Evolutionary conservation across 495 filamentous ascomycete species (phyloP).

Genomic region (Paragyromitra xinjiangensis): DNA sequence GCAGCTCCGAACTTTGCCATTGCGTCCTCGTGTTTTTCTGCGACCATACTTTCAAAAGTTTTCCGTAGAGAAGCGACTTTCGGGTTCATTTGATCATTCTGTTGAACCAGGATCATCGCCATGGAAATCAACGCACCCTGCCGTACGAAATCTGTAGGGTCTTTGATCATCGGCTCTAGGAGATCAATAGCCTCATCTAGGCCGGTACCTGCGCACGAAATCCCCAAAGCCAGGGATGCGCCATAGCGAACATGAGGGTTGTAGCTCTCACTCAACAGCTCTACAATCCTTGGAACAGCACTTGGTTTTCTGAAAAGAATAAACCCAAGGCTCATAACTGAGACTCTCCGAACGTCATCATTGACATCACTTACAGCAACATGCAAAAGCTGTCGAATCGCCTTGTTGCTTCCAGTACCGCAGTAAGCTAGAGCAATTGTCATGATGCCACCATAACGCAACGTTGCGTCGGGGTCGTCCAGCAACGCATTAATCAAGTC

Average conservation of each 20-base stretch:
- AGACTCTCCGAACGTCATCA: constrained; percentile 93
- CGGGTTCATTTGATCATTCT: constrained; percentile 95
- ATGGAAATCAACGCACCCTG: constrained; percentile 95
- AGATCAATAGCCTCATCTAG: constrained; percentile 96
- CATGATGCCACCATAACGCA: constrained; percentile 98
- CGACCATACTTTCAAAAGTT: constrained; percentile 86
- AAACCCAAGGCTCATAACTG: constrained; percentile 98
- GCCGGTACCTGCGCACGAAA: constrained; percentile 96
- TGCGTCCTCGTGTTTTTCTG: constrained; percentile 96
- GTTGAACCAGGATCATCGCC: constrained; percentile 97
- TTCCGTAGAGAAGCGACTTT: constrained; percentile 84
- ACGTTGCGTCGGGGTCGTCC: constrained; percentile 89
- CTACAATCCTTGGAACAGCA: constrained; percentile 98
- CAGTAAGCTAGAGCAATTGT: constrained; percentile 98
- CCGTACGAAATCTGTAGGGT: constrained; percentile 97
- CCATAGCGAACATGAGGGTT: constrained; percentile 99
- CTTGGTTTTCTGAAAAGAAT: constrained; percentile 98
- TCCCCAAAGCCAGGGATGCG: constrained; percentile 97
- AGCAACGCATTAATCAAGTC: constrained; percentile 91
- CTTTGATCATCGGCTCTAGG: constrained; percentile 99
- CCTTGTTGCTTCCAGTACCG: constrained; percentile 97
- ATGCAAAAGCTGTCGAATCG: constrained; percentile 95
- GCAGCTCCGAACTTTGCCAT: constrained; percentile 99
- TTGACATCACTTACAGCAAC: constrained; percentile 98
- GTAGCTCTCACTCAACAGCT: constrained; percentile 95